These are phyloP conservation scores for Mycena galericulata DNA, from an alignment of 768 basidiomycete species.

Conservation along the genomic window DNA sequence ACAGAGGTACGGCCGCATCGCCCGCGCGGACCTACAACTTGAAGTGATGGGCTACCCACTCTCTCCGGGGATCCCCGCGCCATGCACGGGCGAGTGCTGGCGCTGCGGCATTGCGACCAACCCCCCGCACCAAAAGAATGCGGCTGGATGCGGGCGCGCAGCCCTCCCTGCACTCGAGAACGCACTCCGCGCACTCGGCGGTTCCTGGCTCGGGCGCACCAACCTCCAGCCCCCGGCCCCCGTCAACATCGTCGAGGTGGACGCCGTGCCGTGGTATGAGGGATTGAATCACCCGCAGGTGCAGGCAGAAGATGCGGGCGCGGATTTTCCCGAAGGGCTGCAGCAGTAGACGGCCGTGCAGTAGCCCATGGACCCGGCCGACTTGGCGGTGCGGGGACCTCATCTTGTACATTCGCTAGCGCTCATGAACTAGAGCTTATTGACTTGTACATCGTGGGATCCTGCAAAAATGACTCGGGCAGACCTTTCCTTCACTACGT, in stretches of 20 bases:
- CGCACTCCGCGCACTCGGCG: neutral
- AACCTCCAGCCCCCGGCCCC: neutral
- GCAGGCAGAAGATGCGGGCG: neutral
- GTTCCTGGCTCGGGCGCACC: neutral
- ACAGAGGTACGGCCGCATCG: too few species aligned
- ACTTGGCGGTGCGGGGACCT: neutral
- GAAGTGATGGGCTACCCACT: neutral
- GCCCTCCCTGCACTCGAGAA: neutral
- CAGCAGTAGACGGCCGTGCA: neutral
- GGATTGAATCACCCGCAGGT: neutral
- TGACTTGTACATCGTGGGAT: conserved; percentile 4
- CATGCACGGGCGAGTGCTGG: neutral
- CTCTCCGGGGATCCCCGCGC: neutral
- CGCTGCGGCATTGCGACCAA: neutral
- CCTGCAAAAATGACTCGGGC: neutral
- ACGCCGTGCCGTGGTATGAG: neutral
- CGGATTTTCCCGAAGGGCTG: neutral
- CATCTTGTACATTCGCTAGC: conserved; percentile 6
- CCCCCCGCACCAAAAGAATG: neutral
- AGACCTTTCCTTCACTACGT: neutral
- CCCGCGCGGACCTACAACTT: neutral
- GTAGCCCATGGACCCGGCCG: conserved; percentile 3
- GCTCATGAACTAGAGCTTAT: neutral
- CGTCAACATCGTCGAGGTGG: neutral
- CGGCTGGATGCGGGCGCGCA: neutral